phyloP scores from a whole-genome alignment of 2,329 filamentous ascomycete genomes.

The Colletotrichum chlorophyti region DNA sequence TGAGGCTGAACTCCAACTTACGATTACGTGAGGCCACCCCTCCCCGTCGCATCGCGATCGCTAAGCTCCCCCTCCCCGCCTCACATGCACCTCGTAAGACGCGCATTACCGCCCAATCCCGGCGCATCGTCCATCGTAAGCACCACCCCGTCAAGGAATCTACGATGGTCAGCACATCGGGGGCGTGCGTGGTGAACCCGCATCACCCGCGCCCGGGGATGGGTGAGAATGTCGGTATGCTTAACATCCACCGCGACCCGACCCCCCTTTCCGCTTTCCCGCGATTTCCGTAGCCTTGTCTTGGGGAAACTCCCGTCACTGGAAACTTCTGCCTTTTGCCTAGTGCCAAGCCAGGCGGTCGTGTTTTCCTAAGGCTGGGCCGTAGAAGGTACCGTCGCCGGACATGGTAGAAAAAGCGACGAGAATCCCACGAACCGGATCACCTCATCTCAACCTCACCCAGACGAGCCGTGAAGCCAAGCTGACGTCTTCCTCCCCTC shows the following conservation, averaged over 20 bases:
- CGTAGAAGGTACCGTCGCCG: no score
- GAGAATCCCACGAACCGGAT: no score
- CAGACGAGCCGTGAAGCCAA: no score
- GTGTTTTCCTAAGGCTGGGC: no score
- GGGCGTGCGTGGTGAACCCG: neutral
- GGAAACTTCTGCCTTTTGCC: no score
- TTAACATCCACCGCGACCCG: constrained; percentile 11
- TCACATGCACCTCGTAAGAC: neutral
- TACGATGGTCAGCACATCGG: neutral
- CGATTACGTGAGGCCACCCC: neutral
- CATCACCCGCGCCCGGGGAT: neutral
- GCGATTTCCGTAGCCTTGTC: neutral
- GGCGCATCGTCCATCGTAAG: neutral
- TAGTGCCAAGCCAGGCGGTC: no score
- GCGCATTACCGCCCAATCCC: neutral
- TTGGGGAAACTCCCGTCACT: no score
- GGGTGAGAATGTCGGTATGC: constrained; percentile 24
- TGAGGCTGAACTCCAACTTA: neutral
- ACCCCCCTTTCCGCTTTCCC: neutral
- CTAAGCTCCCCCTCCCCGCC: neutral
- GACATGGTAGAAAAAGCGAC: no score
- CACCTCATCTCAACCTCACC: no score
- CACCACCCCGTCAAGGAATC: neutral
- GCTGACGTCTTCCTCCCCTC: no score
- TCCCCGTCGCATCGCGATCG: neutral